phyloP scores from a whole-genome alignment of 768 basidiomycete genomes.

The Podaxis sp. region DNA sequence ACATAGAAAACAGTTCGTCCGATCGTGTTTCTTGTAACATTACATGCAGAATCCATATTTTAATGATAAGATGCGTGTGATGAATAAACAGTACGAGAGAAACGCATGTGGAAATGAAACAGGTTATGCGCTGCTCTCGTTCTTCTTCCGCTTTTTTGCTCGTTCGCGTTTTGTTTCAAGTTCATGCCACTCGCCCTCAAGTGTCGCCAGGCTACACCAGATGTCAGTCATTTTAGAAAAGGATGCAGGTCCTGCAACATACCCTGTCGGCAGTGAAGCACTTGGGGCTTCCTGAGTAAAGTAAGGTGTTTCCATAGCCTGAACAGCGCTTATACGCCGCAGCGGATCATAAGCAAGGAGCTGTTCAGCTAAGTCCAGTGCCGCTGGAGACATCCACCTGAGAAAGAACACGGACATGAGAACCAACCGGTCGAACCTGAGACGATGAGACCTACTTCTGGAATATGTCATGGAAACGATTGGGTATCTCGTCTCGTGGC shows the following conservation, averaged over 20 bases:
- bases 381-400: conserved; percentile 87
- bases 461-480: conserved; percentile 83
- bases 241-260: conserved; percentile 30
- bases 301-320: conserved; percentile 83
- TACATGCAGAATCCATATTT: conserved; percentile 16
- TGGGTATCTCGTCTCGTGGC: conserved; percentile 72
- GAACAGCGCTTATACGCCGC: conserved; percentile 70
- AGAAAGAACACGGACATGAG: conserved; percentile 6
- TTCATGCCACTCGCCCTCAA: conserved; percentile 98
- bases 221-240: conserved; percentile 11
- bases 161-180: conserved; percentile 92
- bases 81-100: neutral
- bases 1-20: conserved; percentile 18
- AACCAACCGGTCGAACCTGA: neutral
- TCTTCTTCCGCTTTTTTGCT: conserved; percentile 74
- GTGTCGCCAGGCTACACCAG: conserved; percentile 58
- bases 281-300: conserved; percentile 79
- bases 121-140: conserved; percentile 36
- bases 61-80: conserved; percentile 12
- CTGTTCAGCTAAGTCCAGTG: conserved; percentile 82
- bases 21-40: conserved; percentile 11
- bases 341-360: conserved; percentile 81
- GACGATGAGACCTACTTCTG: conserved; percentile 57
- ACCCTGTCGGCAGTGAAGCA: conserved; percentile 79
- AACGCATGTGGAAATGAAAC: neutral